Evolutionary conservation across 2,329 filamentous ascomycete species (phyloP).

Genomic region (Cytospora paraplurivora): DNA sequence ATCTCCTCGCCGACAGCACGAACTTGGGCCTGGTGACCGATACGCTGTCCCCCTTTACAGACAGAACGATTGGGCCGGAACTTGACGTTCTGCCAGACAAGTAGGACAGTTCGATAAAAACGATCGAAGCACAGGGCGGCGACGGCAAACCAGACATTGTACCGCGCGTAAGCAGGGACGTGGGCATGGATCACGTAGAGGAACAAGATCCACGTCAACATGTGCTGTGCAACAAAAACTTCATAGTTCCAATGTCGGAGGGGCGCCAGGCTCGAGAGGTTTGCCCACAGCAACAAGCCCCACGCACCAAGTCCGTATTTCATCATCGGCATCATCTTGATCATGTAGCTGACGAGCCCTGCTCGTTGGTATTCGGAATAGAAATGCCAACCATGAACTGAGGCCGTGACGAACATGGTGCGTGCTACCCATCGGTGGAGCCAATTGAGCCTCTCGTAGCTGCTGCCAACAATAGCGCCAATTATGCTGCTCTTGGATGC

Average conservation of each 20-base stretch:
- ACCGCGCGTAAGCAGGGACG: slow-evolving; percentile 59
- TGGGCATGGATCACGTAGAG: slow-evolving; percentile 66
- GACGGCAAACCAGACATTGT: slow-evolving; percentile 68
- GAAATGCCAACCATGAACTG: slow-evolving; percentile 71
- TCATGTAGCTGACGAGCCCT: slow-evolving; percentile 59
- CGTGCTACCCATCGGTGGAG: slow-evolving; percentile 72
- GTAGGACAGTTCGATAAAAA: slow-evolving; percentile 49
- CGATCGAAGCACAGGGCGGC: slow-evolving; percentile 65
- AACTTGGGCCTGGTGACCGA: slow-evolving; percentile 57
- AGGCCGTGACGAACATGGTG: slow-evolving; percentile 67
- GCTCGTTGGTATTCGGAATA: slow-evolving; percentile 64
- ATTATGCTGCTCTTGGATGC: slow-evolving; percentile 61
- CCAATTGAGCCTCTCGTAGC: slow-evolving; percentile 73
- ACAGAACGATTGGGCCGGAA: slow-evolving; percentile 43
- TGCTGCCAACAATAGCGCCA: slow-evolving; percentile 62
- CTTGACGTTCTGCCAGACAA: slow-evolving; percentile 57
- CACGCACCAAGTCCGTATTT: slow-evolving; percentile 69
- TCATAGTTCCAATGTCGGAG: slow-evolving; percentile 69
- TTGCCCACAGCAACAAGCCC: slow-evolving; percentile 66
- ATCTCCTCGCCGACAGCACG: slow-evolving; percentile 52
- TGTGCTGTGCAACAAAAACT: slow-evolving; percentile 69
- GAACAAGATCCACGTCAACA: slow-evolving; percentile 62
- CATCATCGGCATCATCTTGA: slow-evolving; percentile 64
- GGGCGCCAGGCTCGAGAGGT: slow-evolving; percentile 63
- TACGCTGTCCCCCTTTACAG: slow-evolving; percentile 49